phyloP scores from a whole-genome alignment of 2,329 filamentous ascomycete species.

The Epicoccum sorghinum region DNA sequence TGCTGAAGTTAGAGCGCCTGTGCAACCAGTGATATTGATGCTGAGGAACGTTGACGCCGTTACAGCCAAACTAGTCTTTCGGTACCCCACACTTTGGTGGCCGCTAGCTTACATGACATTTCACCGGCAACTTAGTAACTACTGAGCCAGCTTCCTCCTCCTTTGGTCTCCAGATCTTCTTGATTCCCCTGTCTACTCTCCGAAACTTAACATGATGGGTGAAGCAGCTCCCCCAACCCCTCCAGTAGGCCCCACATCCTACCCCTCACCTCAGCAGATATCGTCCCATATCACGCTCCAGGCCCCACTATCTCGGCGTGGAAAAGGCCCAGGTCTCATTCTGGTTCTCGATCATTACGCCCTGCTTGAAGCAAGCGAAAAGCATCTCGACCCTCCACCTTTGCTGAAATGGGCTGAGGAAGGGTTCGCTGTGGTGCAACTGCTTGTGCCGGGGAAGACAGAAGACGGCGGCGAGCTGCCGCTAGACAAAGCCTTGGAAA shows the following conservation, averaged over 20 bases:
- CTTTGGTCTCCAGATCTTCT: too few relatives aligned
- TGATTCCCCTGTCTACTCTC: background rate
- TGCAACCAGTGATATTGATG: slow-evolving; percentile 8
- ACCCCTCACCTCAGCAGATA: slow-evolving; percentile 27
- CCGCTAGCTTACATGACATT: slow-evolving; percentile 8
- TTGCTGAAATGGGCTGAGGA: slow-evolving; percentile 75
- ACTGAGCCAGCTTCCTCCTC: background rate
- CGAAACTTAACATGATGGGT: background rate
- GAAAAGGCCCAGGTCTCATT: slow-evolving; percentile 56
- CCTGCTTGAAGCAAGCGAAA: slow-evolving; percentile 38
- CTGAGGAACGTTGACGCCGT: slow-evolving; percentile 12
- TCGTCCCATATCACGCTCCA: slow-evolving; percentile 46
- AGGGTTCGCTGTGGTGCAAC: slow-evolving; percentile 66
- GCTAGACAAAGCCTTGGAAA: slow-evolving; percentile 33
- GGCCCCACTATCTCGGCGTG: slow-evolving; percentile 57
- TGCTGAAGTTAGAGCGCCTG: slow-evolving; percentile 1
- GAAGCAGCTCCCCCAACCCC: slow-evolving; percentile 21
- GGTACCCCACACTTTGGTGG: slow-evolving; percentile 18
- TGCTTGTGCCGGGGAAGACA: slow-evolving; percentile 48
- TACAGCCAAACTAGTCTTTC: slow-evolving; percentile 2
- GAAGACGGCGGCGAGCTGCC: slow-evolving; percentile 44
- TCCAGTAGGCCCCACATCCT: slow-evolving; percentile 20
- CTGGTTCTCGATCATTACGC: slow-evolving; percentile 50
- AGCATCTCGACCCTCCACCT: slow-evolving; percentile 59
- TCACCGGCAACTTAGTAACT: slow-evolving; percentile 1